These are phyloP conservation scores for Nicotiana rustica DNA, from an alignment of 305 asterid species.

Conservation along the genomic window DNA sequence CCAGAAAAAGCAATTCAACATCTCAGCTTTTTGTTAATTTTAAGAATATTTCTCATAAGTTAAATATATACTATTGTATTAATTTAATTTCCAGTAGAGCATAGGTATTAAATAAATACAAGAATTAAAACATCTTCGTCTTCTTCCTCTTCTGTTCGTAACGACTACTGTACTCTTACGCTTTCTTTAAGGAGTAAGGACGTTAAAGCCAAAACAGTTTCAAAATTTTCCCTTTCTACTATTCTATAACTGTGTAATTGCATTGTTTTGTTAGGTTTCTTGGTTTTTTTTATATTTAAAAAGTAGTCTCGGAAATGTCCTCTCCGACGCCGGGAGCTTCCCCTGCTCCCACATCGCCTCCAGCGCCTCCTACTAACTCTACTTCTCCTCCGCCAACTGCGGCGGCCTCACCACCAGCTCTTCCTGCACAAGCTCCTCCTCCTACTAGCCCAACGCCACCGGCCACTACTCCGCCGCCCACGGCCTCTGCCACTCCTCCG, in stretches of 20 bases:
- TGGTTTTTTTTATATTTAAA: background rate
- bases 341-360: constrained; percentile 57
- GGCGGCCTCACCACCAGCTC: constrained; percentile 45
- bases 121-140: background rate
- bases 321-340: constrained; percentile 49
- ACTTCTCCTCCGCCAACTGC: constrained; percentile 63
- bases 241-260: background rate
- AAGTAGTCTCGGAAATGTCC: constrained; percentile 34
- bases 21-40: background rate
- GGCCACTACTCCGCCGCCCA: constrained; percentile 47
- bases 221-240: too few relatives aligned
- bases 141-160: background rate
- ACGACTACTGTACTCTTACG: background rate
- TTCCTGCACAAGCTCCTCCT: constrained; percentile 49
- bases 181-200: background rate
- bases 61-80: background rate
- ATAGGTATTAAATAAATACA: background rate
- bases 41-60: background rate
- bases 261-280: background rate
- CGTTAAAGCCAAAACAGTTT: background rate
- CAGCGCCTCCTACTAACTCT: constrained; percentile 54
- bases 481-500: constrained; percentile 44
- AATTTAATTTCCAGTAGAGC: background rate
- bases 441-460: constrained; percentile 52
- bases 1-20: constrained; percentile 25